These are phyloP conservation scores for Fusarium sp. DNA, from an alignment of 2,329 filamentous ascomycete species.

Conservation along the genomic window DNA sequence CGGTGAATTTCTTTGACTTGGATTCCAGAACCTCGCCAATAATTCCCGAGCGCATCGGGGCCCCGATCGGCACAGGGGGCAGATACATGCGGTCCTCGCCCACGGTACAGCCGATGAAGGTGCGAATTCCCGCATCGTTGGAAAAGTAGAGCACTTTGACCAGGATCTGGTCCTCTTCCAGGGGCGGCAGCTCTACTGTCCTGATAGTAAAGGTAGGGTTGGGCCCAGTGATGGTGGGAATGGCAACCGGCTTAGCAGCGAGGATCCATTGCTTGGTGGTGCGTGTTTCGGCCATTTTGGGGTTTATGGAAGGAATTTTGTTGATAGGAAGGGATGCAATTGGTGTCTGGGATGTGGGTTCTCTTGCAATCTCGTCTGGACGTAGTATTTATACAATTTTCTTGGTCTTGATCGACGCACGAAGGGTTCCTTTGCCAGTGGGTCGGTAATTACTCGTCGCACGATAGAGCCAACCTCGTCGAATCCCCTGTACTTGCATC, in stretches of 20 bases:
- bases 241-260: constrained; percentile 5
- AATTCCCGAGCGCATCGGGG: constrained; percentile 3
- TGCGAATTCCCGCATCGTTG: constrained; percentile 10
- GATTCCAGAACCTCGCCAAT: constrained; percentile 13
- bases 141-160: constrained; percentile 17
- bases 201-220: constrained; percentile 5
- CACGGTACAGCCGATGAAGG: not conserved
- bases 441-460: not conserved
- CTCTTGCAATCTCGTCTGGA: not conserved
- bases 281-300: not conserved
- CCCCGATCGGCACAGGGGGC: constrained; percentile 1
- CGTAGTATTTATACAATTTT: not conserved
- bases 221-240: not conserved
- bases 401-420: not conserved
- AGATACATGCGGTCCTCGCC: constrained; percentile 17
- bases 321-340: not conserved
- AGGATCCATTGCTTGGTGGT: constrained; percentile 12
- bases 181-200: not conserved
- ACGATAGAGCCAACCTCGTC: not conserved
- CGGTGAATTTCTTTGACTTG: not conserved
- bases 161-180: constrained; percentile 1
- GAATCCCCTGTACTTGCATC: not conserved
- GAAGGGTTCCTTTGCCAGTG: not conserved
- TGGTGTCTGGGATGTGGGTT: not conserved
- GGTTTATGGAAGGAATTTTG: not conserved